Conservation (phyloP, 208 protist genomes). For the Wallacemonas sp. region DNA sequence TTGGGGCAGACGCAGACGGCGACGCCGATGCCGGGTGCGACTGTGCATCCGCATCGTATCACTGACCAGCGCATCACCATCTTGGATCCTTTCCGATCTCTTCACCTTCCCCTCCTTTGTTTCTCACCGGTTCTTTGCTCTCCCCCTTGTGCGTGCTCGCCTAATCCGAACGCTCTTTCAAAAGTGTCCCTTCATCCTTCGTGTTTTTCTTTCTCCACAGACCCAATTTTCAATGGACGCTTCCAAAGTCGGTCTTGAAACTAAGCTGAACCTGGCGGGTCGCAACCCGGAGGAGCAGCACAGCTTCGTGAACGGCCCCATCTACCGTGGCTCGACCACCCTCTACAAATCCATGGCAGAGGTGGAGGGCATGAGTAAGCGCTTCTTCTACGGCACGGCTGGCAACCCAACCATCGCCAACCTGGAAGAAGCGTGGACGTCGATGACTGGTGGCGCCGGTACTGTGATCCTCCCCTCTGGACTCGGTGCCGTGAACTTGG, state of each 20-base stretch:
- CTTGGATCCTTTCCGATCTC: too few relatives aligned
- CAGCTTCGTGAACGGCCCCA: slow-evolving; percentile 27
- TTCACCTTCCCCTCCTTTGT: too few relatives aligned
- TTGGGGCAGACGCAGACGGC: too few relatives aligned
- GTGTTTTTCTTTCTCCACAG: too few relatives aligned
- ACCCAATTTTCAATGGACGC: too few relatives aligned
- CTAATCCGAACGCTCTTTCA: too few relatives aligned
- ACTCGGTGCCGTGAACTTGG: slow-evolving; percentile 24
- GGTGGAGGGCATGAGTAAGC: slow-evolving; percentile 3
- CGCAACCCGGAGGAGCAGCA: slow-evolving; percentile 22
- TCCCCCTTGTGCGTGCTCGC: too few relatives aligned
- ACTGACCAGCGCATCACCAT: too few relatives aligned
- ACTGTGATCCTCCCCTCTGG: slow-evolving; percentile 30
- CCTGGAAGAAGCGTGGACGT: slow-evolving; percentile 30
- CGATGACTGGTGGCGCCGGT: slow-evolving; percentile 28
- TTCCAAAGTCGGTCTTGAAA: slow-evolving; percentile 13
- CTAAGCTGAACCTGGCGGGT: slow-evolving; percentile 22
- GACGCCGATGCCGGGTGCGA: too few relatives aligned
- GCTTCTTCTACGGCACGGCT: slow-evolving; percentile 25
- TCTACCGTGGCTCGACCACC: slow-evolving; percentile 33
- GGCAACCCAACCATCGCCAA: slow-evolving; percentile 28
- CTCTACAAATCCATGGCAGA: slow-evolving; percentile 27
- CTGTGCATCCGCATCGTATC: too few relatives aligned
- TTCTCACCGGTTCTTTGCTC: too few relatives aligned
- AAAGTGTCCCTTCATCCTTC: too few relatives aligned